phyloP scores from a whole-genome alignment of 1,139 yeast genomes.

The Lodderomyces parapsilosis region DNA sequence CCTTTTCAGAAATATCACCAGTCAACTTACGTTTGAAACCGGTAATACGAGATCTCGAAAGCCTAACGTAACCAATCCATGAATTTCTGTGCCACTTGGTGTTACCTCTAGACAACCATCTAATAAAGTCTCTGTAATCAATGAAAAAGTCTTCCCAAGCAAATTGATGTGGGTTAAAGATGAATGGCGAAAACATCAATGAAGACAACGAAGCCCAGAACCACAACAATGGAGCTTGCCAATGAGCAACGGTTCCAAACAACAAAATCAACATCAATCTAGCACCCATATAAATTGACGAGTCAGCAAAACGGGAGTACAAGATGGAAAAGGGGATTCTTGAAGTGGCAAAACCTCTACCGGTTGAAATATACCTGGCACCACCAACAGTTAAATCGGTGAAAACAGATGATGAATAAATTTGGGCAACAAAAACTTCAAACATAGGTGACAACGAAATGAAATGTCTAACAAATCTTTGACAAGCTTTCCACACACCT shows the following conservation, averaged over 20 bases:
- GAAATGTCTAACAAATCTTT: conserved; percentile 88
- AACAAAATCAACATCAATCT: conserved; percentile 85
- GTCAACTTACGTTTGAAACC: conserved; percentile 94
- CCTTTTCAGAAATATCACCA: conserved; percentile 89
- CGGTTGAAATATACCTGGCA: conserved; percentile 98
- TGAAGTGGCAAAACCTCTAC: conserved; percentile 99
- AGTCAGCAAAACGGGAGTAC: conserved; percentile 95
- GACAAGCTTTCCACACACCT: conserved; percentile 94
- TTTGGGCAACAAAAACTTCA: conserved; percentile 98
- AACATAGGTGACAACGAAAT: conserved; percentile 91
- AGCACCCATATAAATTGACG: conserved; percentile 95
- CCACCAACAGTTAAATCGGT: conserved; percentile 98
- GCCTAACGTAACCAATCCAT: conserved; percentile 97
- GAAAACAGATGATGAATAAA: conserved; percentile 85
- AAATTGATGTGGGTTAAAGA: conserved; percentile 98
- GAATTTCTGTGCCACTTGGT: conserved; percentile 99
- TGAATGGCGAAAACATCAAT: conserved; percentile 87
- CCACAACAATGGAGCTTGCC: conserved; percentile 98
- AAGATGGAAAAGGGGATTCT: conserved; percentile 96
- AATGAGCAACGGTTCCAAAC: conserved; percentile 88
- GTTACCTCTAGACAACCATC: conserved; percentile 99
- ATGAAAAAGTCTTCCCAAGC: conserved; percentile 98
- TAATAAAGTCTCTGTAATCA: conserved; percentile 96
- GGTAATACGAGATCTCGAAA: conserved; percentile 93
- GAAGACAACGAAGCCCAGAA: conserved; percentile 97